These are phyloP conservation scores for Ganoderma multipileum DNA, from an alignment of 1,284 basidiomycete genomes.

Conservation along the genomic window DNA sequence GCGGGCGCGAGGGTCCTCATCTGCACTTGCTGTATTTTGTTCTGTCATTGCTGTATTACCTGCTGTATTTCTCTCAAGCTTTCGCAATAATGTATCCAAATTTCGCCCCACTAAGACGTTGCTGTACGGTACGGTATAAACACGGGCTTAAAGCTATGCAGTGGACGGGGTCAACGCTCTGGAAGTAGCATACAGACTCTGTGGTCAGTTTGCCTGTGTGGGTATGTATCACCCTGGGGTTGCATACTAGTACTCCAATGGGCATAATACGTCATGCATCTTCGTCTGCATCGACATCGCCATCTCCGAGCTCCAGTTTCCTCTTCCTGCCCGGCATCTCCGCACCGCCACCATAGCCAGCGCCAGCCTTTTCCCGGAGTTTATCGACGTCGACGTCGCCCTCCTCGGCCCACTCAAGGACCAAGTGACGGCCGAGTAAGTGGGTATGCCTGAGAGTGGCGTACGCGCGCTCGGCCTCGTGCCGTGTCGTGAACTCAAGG, in stretches of 20 bases:
- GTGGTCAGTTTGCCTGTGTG: not conserved
- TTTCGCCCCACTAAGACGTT: not conserved
- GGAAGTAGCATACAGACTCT: not conserved
- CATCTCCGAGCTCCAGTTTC: constrained; percentile 65
- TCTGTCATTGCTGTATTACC: not conserved
- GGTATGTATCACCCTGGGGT: not conserved
- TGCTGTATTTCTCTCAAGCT: not conserved
- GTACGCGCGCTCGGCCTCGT: constrained; percentile 89
- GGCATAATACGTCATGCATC: constrained; percentile 14
- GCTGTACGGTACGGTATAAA: not conserved
- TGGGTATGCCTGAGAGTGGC: constrained; percentile 91
- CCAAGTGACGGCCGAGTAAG: constrained; percentile 93
- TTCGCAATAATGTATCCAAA: not conserved
- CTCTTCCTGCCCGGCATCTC: constrained; percentile 74
- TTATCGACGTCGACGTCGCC: constrained; percentile 72
- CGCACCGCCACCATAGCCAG: constrained; percentile 72
- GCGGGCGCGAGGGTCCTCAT: not conserved
- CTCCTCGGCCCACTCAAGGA: constrained; percentile 93
- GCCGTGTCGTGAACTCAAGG: constrained; percentile 88
- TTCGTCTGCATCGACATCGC: constrained; percentile 42
- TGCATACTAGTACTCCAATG: not conserved
- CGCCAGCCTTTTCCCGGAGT: constrained; percentile 81
- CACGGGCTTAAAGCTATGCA: not conserved
- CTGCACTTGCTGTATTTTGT: not conserved
- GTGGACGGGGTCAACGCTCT: not conserved